Conservation (phyloP, 495 filamentous ascomycete genomes). For the Penicillium cosmopolitanum region DNA sequence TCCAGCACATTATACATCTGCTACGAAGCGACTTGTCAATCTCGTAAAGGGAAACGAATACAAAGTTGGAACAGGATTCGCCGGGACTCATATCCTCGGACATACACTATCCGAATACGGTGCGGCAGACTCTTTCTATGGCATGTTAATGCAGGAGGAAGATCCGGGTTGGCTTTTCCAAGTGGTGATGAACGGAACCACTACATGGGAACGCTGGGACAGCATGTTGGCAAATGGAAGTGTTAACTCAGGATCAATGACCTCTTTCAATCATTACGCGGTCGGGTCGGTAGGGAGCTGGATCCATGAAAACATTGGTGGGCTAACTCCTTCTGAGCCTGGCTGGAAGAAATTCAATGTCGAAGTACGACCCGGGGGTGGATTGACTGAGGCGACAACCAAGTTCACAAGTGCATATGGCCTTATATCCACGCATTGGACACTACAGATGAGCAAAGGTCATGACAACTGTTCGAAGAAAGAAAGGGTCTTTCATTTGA, state of each 20-base stretch:
- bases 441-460: not conserved
- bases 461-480: not conserved
- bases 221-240: slow-evolving; percentile 7
- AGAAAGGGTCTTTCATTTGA: not conserved
- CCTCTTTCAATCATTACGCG: slow-evolving; percentile 6
- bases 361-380: not conserved
- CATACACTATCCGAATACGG: slow-evolving; percentile 4
- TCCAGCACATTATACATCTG: not conserved
- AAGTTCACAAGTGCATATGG: slow-evolving; percentile 4
- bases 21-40: not conserved
- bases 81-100: slow-evolving; percentile 1
- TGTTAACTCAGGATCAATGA: slow-evolving; percentile 1
- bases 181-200: slow-evolving; percentile 4
- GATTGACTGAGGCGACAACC: not conserved
- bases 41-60: slow-evolving; percentile 3
- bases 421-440: not conserved
- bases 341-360: slow-evolving; percentile 4
- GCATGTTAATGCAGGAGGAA: not conserved
- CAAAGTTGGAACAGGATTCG: slow-evolving; percentile 3
- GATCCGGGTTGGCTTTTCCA: slow-evolving; percentile 3
- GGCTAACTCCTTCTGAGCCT: not conserved
- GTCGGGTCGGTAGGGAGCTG: slow-evolving; percentile 2
- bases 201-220: slow-evolving; percentile 6
- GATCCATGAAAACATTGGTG: slow-evolving; percentile 4
- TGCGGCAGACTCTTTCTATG: not conserved